phyloP scores from a whole-genome alignment of 768 basidiomycete genomes.

The Mycena leptocephala region DNA sequence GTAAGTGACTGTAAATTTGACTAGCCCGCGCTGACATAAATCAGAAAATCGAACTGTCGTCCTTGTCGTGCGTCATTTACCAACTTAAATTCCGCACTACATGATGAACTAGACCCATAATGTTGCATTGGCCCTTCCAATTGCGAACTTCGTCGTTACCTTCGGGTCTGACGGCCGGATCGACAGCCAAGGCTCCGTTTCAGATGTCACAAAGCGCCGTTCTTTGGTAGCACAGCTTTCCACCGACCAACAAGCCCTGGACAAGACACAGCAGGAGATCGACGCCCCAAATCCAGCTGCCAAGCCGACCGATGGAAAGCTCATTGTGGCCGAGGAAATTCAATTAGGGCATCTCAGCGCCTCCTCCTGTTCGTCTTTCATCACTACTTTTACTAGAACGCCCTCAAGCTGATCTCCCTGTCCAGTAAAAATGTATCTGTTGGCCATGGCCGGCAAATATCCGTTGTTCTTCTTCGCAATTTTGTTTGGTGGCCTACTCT shows the following conservation, averaged over 20 bases:
- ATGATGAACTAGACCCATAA: conserved; percentile 60
- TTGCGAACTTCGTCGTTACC: conserved; percentile 63
- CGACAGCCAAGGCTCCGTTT: conserved; percentile 56
- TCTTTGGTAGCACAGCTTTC: conserved; percentile 59
- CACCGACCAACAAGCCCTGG: conserved; percentile 33
- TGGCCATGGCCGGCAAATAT: conserved; percentile 29
- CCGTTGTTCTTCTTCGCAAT: conserved; percentile 35
- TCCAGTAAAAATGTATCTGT: conserved; percentile 43
- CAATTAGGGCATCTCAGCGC: conserved; percentile 71
- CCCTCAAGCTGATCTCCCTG: conserved; percentile 42
- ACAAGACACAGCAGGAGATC: conserved; percentile 37
- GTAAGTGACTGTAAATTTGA: conserved; percentile 26
- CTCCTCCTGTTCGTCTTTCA: conserved; percentile 30
- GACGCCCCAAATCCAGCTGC: conserved; percentile 34
- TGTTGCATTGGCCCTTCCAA: conserved; percentile 57
- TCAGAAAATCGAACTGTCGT: conserved; percentile 55
- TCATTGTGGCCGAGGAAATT: conserved; percentile 77
- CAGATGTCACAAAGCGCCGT: conserved; percentile 55
- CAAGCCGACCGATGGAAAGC: conserved; percentile 62
- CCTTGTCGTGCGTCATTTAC: conserved; percentile 57
- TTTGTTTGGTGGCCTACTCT: conserved; percentile 29
- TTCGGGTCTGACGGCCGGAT: conserved; percentile 61
- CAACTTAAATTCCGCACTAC: not conserved
- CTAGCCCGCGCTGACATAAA: not conserved
- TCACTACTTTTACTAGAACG: not conserved